phyloP scores from a whole-genome alignment of 1,284 basidiomycete species.

The Trichosporon faecale region DNA sequence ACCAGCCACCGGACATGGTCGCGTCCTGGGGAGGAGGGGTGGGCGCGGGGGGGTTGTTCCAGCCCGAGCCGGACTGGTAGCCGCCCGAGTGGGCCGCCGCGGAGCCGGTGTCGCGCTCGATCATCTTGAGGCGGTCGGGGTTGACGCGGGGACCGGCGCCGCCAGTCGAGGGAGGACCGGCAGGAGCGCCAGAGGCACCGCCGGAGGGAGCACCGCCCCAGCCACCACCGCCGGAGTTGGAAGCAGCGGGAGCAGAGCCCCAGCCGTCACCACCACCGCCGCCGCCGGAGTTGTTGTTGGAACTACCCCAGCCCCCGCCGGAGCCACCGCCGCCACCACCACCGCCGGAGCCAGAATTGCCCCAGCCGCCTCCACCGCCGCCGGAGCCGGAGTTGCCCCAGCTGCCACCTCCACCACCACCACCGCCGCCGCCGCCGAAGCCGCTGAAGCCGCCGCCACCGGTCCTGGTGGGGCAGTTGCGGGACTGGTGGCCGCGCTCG shows the following conservation, averaged over 20 bases:
- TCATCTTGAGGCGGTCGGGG: slow-evolving; percentile 15
- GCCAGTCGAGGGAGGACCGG: background rate
- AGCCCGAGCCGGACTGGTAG: background rate
- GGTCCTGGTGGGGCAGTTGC: background rate
- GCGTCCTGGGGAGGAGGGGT: background rate
- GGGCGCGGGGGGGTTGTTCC: background rate
- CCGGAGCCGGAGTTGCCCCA: background rate
- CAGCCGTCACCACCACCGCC: background rate
- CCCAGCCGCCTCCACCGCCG: background rate
- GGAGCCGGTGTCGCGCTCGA: background rate
- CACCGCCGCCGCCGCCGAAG: slow-evolving; percentile 1
- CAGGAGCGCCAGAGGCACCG: background rate
- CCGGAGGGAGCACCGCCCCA: slow-evolving; percentile 6
- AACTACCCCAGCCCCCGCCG: background rate
- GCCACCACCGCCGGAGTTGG: background rate
- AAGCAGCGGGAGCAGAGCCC: background rate
- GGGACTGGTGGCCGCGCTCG: slow-evolving; percentile 14
- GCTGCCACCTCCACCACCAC: background rate
- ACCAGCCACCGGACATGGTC: background rate
- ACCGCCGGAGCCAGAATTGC: background rate
- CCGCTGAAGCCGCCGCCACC: background rate
- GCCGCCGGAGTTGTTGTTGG: background rate
- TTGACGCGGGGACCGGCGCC: slow-evolving; percentile 8
- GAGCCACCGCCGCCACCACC: background rate
- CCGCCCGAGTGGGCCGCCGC: background rate